Conservation (phyloP, 2,329 filamentous ascomycete genomes). For the Neocucurbitaria cava region DNA sequence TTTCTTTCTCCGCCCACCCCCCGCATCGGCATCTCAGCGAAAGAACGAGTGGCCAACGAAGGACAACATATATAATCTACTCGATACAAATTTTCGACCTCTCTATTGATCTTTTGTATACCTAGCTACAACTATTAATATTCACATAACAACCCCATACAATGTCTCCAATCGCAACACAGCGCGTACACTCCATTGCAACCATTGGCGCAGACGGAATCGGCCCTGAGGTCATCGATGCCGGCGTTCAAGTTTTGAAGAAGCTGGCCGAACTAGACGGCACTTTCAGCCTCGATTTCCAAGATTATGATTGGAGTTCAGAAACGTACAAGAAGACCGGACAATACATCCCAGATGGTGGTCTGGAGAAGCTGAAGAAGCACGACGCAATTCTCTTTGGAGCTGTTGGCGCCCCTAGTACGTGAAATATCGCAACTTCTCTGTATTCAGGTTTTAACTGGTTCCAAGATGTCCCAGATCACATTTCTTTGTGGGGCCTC, state of each 20-base stretch:
- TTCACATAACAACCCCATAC: neutral
- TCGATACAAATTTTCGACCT: neutral
- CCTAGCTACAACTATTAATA: neutral
- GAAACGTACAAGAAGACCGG: conserved; percentile 71
- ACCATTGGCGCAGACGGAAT: conserved; percentile 74
- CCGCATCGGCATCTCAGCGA: conserved; percentile 15
- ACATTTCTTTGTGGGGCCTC: conserved; percentile 64
- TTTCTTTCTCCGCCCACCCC: conserved; percentile 21
- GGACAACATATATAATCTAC: neutral
- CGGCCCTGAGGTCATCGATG: conserved; percentile 70
- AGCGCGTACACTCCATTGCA: conserved; percentile 38
- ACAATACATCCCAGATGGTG: conserved; percentile 68
- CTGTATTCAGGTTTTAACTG: neutral
- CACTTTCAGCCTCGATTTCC: conserved; percentile 67
- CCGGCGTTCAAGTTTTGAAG: conserved; percentile 68
- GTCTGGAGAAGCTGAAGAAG: conserved; percentile 62
- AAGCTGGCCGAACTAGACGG: conserved; percentile 59
- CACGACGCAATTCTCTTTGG: conserved; percentile 74
- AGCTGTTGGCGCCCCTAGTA: conserved; percentile 68
- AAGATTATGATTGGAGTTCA: conserved; percentile 71
- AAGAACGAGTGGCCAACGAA: conserved; percentile 1
- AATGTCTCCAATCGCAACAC: conserved; percentile 34
- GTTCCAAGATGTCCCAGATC: conserved; percentile 59
- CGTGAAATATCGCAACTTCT: conserved; percentile 1
- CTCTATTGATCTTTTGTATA: neutral